Base-by-base conservation (phyloP, 2,329 filamentous ascomycete species). In the Hypoxylon rubiginosum region DNA sequence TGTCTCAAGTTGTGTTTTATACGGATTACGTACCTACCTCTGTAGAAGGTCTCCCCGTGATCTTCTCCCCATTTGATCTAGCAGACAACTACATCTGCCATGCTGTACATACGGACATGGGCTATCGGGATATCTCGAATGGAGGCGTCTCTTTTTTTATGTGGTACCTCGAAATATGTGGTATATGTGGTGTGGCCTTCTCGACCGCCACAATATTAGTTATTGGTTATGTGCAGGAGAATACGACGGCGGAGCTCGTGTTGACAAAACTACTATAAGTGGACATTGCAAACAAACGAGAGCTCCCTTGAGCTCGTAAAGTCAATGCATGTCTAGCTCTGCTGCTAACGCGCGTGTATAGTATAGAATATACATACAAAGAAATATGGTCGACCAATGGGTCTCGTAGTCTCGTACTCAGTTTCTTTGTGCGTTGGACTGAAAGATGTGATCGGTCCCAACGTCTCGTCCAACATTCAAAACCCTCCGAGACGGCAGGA, bases 1-100 rank as follows among this genome's bases (percentile, higher is more conserved):
- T 64, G 68, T 66, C 62, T 64, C 65, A 66, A 54, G 32, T 66
- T 53, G 59, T 64, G 65, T 70, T 66, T 70, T 66, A 68, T 56
- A 60, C 51, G 51, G 46, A 34, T 46, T 32, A 51, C 21, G 45
- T 58, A 45, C 26, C 21, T 24, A 24, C 21, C 21, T 24, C 21
- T 56, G 15, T 41, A 34, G 17, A 49, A 17, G 13, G 17, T 13
- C 28, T 61, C 50, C 39, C 57, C 43, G 26, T 45, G 48, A 60
- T 49, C 61, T 34, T 49, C 30, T 60, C 26, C 43, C 50, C 39
- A 48, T 19, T 63, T 34, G n/a, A n/a, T n/a, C 13, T 30, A 61
- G 32, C 32, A 36, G 50, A 30, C 39, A 53, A 41, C 32, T 30
- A 9, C 48, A 41, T 24, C 21, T 41, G 36, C 61, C 34, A 41